Base-by-base conservation (phyloP, 768 basidiomycete genomes). In the Macrocybe gigantea region DNA sequence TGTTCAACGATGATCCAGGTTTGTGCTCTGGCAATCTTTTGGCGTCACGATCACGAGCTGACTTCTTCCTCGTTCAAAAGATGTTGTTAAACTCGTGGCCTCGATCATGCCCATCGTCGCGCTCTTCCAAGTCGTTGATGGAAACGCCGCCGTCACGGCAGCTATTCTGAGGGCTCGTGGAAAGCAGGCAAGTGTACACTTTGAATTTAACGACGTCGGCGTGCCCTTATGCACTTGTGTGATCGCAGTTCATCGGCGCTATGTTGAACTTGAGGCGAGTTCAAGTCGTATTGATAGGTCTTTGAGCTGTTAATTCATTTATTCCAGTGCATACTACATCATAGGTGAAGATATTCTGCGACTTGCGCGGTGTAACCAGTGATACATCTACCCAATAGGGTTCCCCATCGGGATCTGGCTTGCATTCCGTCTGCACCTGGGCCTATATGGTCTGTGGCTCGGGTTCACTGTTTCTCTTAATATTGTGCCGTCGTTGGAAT, bases 101-200 rank as follows among this genome's bases (percentile, higher is more conserved):
- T 64, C 71, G 1, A 82, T 93, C 49, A 60, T 93, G 9, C 88
- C 89, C 0, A 67, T 87, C 7, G 80, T 94, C 2, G 79, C 83
- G 6, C 65, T 87, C 13, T 87, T 82, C 73, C 87, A 95, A 64
- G 78, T 94, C 4, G 83, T 92, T 46, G 95, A 98, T 56, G 89
- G 83, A 1, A 69, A 80, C 11, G 60, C 75, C 2, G 81, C 77
- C 0, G 77, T 93, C 6, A 74, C 80, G 0, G 77, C 73, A 5
- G 93, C 91, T 4, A 79, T 96, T 50, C 72, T 97, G 46, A 77
- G 94, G 35, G 86, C 92, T 0, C 70, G 79, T 33, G 93, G 93
- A n/a, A 85, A 83, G 61, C 88, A 87, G 64, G 83, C 72, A 47
- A 10, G 60, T 56, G 31, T 48, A 11, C 38, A n/a, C 14, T 14